Base-by-base conservation (phyloP, 306 rosid species). In the Cucumis hystrix region DNA sequence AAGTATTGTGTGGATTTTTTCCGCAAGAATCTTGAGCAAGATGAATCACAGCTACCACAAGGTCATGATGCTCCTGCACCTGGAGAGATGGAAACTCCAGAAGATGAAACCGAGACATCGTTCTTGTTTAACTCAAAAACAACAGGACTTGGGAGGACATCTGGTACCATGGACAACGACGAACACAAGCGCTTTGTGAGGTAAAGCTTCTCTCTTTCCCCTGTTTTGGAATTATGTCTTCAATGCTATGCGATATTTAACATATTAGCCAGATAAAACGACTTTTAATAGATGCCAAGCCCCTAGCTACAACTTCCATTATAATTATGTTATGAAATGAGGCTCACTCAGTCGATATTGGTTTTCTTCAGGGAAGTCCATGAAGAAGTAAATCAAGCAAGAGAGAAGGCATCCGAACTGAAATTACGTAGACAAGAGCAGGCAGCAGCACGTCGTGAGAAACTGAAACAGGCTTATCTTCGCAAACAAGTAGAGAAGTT, bases 1-100 rank as follows among this genome's bases (percentile, higher is more conserved):
- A 95, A 95, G 85, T 95, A 95, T 58, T 94, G 97, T 81, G 98
- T 94, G 41, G 95, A 94, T 74, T 94, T 94, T 84, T 84, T 85
- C 37, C 91, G 88, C 66, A 94, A 94, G 89, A 88, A 91, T 10
- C 18, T 75, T 78, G 95, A 86, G 82, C 77, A 79, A 41, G 97
- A 90, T 58, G 96, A 86, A 64, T 59, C 81, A 35, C 87, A 79
- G 62, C 87, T 51, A 62, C 77, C 56, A 7, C 87, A 68, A 66
- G 77, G 35, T 45, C 80, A 18, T 6, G 74, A 80, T 77, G 64
- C 74, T 41, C 45, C 84, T 54, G 79, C 58, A 35, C 71, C 80
- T 11, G 57, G 74, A 39, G 81, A 81, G 18, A 79, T 45, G 0
- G 87, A 82, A 67, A 79, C 83, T 84, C 91, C 85, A 74, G 91